Percentiles rank a stretch among this genome's conserved stretches.
Conservation (phyloP, 2,329 filamentous ascomycete species). For the Fusarium clavum region DNA sequence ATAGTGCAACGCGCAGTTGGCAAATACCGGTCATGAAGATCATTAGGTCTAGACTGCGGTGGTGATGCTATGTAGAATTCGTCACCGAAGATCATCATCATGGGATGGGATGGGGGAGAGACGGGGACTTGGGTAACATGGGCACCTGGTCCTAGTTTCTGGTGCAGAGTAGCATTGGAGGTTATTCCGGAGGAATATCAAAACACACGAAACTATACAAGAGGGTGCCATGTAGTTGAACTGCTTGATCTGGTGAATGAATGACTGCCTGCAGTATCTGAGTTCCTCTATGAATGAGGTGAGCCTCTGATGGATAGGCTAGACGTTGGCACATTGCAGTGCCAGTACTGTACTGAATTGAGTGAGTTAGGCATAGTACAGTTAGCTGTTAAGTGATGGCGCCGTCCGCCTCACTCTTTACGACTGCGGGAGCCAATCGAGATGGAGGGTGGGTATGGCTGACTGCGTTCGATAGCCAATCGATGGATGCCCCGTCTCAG, state of each 20-base stretch:
- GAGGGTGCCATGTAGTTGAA: slow-evolving; percentile 26
- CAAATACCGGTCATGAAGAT: slow-evolving; percentile 33
- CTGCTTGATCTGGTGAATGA: slow-evolving; percentile 19
- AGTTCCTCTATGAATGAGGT: neutral
- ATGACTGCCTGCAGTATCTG: slow-evolving; percentile 5
- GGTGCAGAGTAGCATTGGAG: slow-evolving; percentile 18
- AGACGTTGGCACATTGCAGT: neutral
- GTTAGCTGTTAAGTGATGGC: slow-evolving; percentile 20
- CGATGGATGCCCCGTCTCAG: slow-evolving; percentile 41
- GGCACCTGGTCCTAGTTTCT: slow-evolving; percentile 12
- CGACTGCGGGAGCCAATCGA: slow-evolving; percentile 44
- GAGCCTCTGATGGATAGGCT: neutral
- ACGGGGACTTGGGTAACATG: slow-evolving; percentile 1
- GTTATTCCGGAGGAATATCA: slow-evolving; percentile 25
- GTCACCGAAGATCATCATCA: slow-evolving; percentile 27
- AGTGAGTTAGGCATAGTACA: neutral
- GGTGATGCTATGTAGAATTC: slow-evolving; percentile 10
- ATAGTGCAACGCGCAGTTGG: slow-evolving; percentile 11
- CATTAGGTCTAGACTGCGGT: slow-evolving; percentile 34
- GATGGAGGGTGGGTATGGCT: slow-evolving; percentile 36
- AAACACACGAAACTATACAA: slow-evolving; percentile 7
- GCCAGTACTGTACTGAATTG: neutral
- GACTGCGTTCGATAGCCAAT: slow-evolving; percentile 43
- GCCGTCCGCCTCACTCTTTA: slow-evolving; percentile 47
- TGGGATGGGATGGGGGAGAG: neutral